Conservation (phyloP, 2,329 filamentous ascomycete species). For the Penicillium sp. region DNA sequence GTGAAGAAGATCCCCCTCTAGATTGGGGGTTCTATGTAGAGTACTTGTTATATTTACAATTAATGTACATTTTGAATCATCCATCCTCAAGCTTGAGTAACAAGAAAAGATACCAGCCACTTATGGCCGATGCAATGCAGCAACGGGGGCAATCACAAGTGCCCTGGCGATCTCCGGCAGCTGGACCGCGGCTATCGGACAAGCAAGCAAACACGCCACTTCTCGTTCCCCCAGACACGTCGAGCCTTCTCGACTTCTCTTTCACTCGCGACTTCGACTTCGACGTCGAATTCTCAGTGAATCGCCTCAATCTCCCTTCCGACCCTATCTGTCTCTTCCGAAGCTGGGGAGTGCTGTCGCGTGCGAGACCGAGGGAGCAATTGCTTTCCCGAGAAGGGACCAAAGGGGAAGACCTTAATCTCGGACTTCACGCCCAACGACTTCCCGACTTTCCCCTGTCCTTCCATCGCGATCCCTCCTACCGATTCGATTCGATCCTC, state of each 20-base stretch:
- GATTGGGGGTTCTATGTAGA: constrained; percentile 8
- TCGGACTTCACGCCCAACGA: not conserved
- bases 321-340: not conserved
- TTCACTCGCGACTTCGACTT: not conserved
- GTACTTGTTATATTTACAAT: constrained; percentile 6
- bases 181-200: constrained; percentile 5
- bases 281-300: not conserved
- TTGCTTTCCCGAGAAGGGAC: constrained; percentile 13
- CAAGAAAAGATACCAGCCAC: too few relatives aligned
- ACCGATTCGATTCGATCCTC: not conserved
- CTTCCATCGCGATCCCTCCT: not conserved
- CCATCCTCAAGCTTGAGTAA: too few relatives aligned
- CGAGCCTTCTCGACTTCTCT: not conserved
- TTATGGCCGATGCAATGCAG: too few relatives aligned
- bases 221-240: constrained; percentile 16
- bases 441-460: not conserved
- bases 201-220: constrained; percentile 19
- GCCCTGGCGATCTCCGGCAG: constrained; percentile 34
- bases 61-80: constrained; percentile 1
- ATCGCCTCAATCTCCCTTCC: not conserved
- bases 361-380: constrained; percentile 7
- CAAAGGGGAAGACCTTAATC: not conserved
- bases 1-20: constrained; percentile 23
- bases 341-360: constrained; percentile 7
- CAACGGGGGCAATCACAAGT: constrained; percentile 32